Conservation (phyloP, 495 filamentous ascomycete species). For the Neurospora sp. region DNA sequence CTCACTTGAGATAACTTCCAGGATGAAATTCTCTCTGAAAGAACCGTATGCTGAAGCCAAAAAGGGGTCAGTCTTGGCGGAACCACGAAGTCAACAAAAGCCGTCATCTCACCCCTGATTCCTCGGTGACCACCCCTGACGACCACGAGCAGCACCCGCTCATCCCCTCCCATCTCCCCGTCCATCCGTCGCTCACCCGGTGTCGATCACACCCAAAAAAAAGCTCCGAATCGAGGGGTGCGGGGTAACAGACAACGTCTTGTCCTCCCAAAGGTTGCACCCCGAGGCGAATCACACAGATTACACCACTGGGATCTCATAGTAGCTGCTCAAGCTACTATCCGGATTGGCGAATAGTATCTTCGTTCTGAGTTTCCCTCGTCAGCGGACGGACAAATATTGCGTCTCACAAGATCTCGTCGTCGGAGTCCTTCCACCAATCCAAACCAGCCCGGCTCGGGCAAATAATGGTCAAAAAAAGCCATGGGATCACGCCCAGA, state of each 20-base stretch:
- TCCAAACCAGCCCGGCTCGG: background rate
- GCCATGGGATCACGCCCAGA: background rate
- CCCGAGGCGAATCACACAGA: background rate
- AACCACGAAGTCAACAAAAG: background rate
- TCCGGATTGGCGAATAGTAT: background rate
- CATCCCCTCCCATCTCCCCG: background rate
- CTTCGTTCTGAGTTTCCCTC: background rate
- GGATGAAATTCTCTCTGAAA: background rate
- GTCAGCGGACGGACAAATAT: background rate
- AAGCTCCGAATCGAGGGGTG: background rate
- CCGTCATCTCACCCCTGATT: background rate
- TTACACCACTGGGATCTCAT: background rate
- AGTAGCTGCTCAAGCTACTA: background rate
- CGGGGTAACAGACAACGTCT: background rate
- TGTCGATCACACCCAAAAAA: background rate
- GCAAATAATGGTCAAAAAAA: background rate
- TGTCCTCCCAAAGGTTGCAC: background rate
- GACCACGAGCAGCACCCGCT: background rate
- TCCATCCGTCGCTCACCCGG: background rate
- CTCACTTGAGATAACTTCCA: background rate
- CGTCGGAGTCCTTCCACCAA: background rate
- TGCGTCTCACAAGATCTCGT: background rate
- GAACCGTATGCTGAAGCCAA: background rate
- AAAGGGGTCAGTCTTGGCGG: background rate
- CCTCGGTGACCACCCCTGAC: background rate